A percentile compares a stretch with the other conserved stretches of the same genome.
phyloP scores from a whole-genome alignment of 768 basidiomycete genomes.

The Clavulina sp. region DNA sequence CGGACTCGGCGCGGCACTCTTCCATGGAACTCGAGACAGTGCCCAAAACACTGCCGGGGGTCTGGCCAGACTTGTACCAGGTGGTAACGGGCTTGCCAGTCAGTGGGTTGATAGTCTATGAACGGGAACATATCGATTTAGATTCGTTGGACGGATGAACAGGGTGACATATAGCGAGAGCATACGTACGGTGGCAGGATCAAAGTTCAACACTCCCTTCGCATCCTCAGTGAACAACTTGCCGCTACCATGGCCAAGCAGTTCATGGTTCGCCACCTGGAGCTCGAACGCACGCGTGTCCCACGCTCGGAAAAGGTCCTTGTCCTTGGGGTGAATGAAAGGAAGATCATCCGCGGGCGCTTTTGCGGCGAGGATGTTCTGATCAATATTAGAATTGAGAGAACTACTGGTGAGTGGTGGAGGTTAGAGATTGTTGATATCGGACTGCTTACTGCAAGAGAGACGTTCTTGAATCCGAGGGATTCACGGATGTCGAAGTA shows the following conservation, averaged over 20 bases:
- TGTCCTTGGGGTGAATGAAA: conserved; percentile 68
- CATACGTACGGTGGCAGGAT: conserved; percentile 38
- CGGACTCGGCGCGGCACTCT: conserved; percentile 83
- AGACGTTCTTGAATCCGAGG: conserved; percentile 80
- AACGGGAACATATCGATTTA: background rate
- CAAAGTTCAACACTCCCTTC: conserved; percentile 70
- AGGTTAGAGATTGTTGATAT: background rate
- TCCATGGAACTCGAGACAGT: conserved; percentile 84
- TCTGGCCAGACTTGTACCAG: conserved; percentile 84
- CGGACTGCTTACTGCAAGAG: conserved; percentile 41
- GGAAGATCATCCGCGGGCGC: conserved; percentile 71
- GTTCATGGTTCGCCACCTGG: conserved; percentile 81
- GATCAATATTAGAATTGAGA: background rate
- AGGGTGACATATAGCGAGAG: background rate
- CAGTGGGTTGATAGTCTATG: conserved; percentile 60
- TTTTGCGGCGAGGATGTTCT: conserved; percentile 81
- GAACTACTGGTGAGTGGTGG: too few relatives aligned
- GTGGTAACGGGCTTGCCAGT: conserved; percentile 58
- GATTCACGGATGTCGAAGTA: conserved; percentile 73
- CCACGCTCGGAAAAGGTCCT: conserved; percentile 58
- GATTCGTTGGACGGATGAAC: background rate
- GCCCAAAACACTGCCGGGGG: conserved; percentile 62
- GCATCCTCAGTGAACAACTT: conserved; percentile 63
- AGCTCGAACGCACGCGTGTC: conserved; percentile 65
- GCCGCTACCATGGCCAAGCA: conserved; percentile 63